Percentiles rank a stretch among this genome's conserved stretches.
Conservation (phyloP, 345 rosid species). For the Passiflora organensis region DNA sequence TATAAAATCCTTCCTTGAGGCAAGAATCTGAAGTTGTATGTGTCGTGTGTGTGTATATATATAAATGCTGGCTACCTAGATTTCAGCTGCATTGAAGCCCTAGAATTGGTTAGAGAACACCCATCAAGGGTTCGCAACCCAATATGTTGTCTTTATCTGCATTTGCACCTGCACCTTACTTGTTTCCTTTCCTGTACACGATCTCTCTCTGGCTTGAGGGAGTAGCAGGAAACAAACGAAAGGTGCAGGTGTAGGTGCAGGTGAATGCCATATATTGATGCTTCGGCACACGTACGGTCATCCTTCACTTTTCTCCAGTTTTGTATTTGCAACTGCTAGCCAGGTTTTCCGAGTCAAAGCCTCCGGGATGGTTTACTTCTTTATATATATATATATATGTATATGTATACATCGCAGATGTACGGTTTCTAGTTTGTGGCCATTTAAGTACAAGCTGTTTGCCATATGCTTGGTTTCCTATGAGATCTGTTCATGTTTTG, state of each 20-base stretch:
- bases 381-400: no score
- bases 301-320: neutral
- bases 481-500: no score
- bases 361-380: neutral
- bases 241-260: constrained; percentile 55
- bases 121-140: neutral
- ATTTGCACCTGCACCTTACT: constrained; percentile 65
- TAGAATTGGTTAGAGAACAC: no score
- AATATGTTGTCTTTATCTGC: constrained; percentile 51
- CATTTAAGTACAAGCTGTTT: no score
- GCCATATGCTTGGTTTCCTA: no score
- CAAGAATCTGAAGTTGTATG: no score
- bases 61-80: no score
- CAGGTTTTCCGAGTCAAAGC: neutral
- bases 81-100: no score
- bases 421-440: no score
- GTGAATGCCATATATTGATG: constrained; percentile 36
- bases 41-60: no score
- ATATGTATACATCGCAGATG: no score
- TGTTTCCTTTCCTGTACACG: neutral
- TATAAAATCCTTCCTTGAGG: neutral
- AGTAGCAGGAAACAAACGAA: neutral
- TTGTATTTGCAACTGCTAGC: neutral
- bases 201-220: neutral
- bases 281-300: neutral